A percentile compares a stretch with the other conserved stretches of the same genome.
Conservation (phyloP, 306 rosid species). For the Parietaria judaica region DNA sequence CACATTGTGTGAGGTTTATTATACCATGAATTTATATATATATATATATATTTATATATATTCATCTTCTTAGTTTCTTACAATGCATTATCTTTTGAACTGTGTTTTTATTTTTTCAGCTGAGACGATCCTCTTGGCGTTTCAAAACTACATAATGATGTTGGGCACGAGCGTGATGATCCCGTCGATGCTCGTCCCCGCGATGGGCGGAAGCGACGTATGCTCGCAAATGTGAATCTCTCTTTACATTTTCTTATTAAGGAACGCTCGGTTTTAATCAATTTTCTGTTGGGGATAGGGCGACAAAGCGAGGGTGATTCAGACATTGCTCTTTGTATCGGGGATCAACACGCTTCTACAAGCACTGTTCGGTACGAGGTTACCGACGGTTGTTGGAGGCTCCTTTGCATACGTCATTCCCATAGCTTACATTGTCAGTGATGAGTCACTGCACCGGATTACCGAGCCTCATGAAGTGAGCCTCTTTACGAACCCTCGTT, state of each 20-base stretch:
- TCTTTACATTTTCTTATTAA: background rate
- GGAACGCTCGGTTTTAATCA: background rate
- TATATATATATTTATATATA: too few species aligned
- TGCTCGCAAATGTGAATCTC: constrained; percentile 13
- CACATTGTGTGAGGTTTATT: too few species aligned
- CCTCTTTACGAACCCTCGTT: constrained; percentile 5
- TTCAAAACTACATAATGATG: constrained; percentile 94
- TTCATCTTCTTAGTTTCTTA: too few species aligned
- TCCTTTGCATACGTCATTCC: constrained; percentile 83
- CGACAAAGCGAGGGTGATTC: constrained; percentile 86
- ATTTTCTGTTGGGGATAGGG: constrained; percentile 48
- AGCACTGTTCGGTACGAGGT: constrained; percentile 91
- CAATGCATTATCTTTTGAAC: constrained; percentile 9
- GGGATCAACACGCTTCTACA: constrained; percentile 95
- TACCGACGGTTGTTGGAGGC: constrained; percentile 96
- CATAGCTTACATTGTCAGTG: constrained; percentile 66
- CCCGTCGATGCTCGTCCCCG: constrained; percentile 72
- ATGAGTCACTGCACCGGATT: constrained; percentile 59
- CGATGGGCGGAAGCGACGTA: constrained; percentile 93
- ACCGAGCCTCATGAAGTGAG: constrained; percentile 71
- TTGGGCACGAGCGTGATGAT: constrained; percentile 93
- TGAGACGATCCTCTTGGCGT: constrained; percentile 79
- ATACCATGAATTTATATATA: too few species aligned
- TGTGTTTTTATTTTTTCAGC: constrained; percentile 55
- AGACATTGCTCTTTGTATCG: constrained; percentile 85